Percentiles rank a stretch among this genome's conserved stretches.
Evolutionary conservation across 225 moss, liverwort and hornwort genomes (phyloP).

Genomic region (Pseudoscleropodium purum): DNA sequence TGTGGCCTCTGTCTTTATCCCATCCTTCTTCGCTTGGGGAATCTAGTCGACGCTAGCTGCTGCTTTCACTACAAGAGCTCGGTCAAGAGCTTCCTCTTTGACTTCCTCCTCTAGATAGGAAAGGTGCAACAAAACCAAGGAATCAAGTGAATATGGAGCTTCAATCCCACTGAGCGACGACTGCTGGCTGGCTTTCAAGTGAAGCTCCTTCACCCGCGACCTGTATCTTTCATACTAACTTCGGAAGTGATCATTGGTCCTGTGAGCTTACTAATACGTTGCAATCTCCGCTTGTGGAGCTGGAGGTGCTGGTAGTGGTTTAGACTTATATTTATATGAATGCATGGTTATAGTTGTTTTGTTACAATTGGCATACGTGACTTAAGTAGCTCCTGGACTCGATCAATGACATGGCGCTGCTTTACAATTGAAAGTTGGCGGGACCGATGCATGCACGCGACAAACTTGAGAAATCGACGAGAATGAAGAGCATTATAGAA

Average conservation of each 20-base stretch:
- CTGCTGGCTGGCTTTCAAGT: too few species aligned
- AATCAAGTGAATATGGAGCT: not conserved
- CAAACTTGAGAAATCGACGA: not conserved
- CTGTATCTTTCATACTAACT: not conserved
- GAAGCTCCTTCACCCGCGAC: not conserved
- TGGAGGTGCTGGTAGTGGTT: not conserved
- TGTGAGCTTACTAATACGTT: not conserved
- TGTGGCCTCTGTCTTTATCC: not conserved
- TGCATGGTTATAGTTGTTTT: not conserved
- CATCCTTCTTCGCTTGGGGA: not conserved
- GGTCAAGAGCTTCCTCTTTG: slow-evolving; percentile 4
- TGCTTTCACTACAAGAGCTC: not conserved
- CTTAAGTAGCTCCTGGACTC: not conserved
- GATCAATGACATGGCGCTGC: not conserved
- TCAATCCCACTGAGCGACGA: not conserved
- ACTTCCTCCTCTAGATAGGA: not conserved
- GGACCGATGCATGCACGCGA: not conserved
- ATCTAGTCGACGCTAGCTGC: slow-evolving; percentile 6
- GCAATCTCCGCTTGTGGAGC: not conserved
- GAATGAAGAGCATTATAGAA: not conserved
- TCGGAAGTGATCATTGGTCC: not conserved
- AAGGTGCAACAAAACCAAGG: not conserved
- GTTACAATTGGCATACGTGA: not conserved
- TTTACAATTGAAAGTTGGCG: not conserved
- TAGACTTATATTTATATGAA: not conserved